phyloP scores from a whole-genome alignment of 208 protist species.

The Leishmania lainsoni region DNA sequence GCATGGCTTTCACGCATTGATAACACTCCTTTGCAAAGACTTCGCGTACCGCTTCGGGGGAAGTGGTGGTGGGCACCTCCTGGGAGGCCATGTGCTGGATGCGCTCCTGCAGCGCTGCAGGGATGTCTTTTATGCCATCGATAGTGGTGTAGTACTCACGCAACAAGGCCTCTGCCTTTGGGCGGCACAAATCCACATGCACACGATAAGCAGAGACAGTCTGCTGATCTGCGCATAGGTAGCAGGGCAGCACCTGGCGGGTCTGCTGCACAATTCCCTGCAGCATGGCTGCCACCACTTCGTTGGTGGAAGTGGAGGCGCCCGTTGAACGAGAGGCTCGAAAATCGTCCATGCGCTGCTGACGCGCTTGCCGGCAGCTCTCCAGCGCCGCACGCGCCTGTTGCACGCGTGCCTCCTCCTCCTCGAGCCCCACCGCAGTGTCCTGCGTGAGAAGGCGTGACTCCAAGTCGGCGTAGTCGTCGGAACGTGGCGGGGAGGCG shows the following conservation, averaged over 20 bases:
- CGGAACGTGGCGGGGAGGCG: slow-evolving; percentile 20
- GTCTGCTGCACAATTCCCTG: slow-evolving; percentile 69
- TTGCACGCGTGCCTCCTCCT: slow-evolving; percentile 21
- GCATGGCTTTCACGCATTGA: slow-evolving; percentile 52
- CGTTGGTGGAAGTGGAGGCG: slow-evolving; percentile 24
- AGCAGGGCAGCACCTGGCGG: slow-evolving; percentile 73
- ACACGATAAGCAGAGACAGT: slow-evolving; percentile 46
- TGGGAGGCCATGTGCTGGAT: slow-evolving; percentile 16
- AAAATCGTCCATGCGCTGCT: not conserved
- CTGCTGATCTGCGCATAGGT: slow-evolving; percentile 70
- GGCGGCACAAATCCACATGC: slow-evolving; percentile 57
- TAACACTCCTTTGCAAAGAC: slow-evolving; percentile 43
- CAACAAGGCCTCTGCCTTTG: slow-evolving; percentile 40
- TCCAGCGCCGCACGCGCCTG: slow-evolving; percentile 18
- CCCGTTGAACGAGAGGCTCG: slow-evolving; percentile 5
- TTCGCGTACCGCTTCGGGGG: slow-evolving; percentile 32
- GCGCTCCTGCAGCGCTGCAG: slow-evolving; percentile 23
- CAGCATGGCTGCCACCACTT: slow-evolving; percentile 52
- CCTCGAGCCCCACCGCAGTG: slow-evolving; percentile 14
- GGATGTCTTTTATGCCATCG: slow-evolving; percentile 6
- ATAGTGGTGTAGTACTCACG: slow-evolving; percentile 29
- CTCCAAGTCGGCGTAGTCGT: slow-evolving; percentile 8
- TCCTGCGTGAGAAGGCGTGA: slow-evolving; percentile 17
- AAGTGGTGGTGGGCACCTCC: slow-evolving; percentile 29
- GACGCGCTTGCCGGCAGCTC: slow-evolving; percentile 13